phyloP scores from a whole-genome alignment of 2,329 filamentous ascomycete species.

The Ilyonectria robusta region DNA sequence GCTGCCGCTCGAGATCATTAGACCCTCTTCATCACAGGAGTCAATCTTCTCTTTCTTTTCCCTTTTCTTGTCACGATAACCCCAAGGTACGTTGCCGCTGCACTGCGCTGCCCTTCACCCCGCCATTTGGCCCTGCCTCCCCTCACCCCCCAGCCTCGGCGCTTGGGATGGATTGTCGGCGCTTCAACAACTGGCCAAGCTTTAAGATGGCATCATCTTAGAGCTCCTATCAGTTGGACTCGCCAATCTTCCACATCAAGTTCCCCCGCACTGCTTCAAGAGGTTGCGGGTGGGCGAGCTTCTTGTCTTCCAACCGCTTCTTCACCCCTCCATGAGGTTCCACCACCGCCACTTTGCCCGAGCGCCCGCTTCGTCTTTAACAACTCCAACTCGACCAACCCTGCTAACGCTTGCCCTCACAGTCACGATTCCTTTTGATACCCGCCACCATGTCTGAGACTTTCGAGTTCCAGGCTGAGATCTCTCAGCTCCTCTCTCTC shows the following conservation, averaged over 20 bases:
- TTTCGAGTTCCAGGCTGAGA: conserved; percentile 99
- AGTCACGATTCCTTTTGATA: conserved; percentile 56
- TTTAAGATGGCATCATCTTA: not conserved
- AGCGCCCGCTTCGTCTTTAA: conserved; percentile 25
- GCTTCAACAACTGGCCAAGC: conserved; percentile 1
- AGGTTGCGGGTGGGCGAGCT: conserved; percentile 12
- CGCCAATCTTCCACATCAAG: not conserved
- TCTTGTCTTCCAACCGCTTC: conserved; percentile 33
- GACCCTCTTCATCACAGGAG: conserved; percentile 45
- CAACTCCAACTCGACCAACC: conserved; percentile 20
- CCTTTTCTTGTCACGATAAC: conserved; percentile 43
- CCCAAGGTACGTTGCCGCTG: conserved; percentile 43
- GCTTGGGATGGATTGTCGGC: not conserved
- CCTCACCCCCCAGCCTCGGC: conserved; percentile 9
- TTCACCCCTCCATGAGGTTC: conserved; percentile 37
- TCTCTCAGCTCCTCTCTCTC: conserved; percentile 99
- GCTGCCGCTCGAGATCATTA: conserved; percentile 41
- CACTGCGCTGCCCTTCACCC: conserved; percentile 4
- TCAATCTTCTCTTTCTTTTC: conserved; percentile 42
- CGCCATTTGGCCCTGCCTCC: conserved; percentile 7
- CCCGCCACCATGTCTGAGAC: conserved; percentile 89
- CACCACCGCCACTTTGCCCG: conserved; percentile 13
- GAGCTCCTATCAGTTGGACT: not conserved
- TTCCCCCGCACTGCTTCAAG: not conserved
- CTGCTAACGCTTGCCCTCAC: conserved; percentile 37